Evolutionary conservation across 805 yeast species (phyloP), one percentile per base, ranked within the genome.

Genomic region (Zygosaccharomyces bisporus): DNA sequence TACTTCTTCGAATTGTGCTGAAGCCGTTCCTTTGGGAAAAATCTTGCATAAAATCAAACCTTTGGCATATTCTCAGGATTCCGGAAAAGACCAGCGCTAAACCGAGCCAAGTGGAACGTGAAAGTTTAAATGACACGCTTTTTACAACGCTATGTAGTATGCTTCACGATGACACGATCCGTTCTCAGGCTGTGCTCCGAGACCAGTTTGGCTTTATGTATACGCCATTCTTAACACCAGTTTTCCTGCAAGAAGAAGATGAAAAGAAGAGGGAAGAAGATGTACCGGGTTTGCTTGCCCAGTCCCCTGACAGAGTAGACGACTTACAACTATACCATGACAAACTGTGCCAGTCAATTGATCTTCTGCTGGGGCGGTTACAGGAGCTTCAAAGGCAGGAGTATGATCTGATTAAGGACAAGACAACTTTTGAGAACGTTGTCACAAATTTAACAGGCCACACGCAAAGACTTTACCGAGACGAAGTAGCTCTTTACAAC

Each of bases 401-500:
- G 38, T 60, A 62, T 27, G 79, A 73, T 6, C 65, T 81, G 14
- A 69, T 69, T 45, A 74, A 72, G 34, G 95, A 89, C 61, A 84
- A 86, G 55, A 76, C 75, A 25, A 78, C 90, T 12, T 89, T 83
- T 59, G 95, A 91, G 54, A 75, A 83, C 2, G 95, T 93, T 53
- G 89, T 93, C 33, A 95, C 88, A 58, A 89, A 87, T 55, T 68
- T 90, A 54, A 86, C 90, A 12, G 97, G 95, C 6, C 89, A 90
- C 60, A 85, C 95, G 5, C 96, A 93, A 63, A 78, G 86, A 55
- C 55, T 84, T 40, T 76, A 85, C 54, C 71, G 91, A 44, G 70
- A 67, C 45, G 74, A 71, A 51, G 62, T 69, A 12, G 65, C 69
- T 33, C 53, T 58, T 35, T 56, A 56, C 39, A 55, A 68, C 40